Base-by-base conservation (phyloP, 2,329 filamentous ascomycete species). In the Aspergillus ruber region DNA sequence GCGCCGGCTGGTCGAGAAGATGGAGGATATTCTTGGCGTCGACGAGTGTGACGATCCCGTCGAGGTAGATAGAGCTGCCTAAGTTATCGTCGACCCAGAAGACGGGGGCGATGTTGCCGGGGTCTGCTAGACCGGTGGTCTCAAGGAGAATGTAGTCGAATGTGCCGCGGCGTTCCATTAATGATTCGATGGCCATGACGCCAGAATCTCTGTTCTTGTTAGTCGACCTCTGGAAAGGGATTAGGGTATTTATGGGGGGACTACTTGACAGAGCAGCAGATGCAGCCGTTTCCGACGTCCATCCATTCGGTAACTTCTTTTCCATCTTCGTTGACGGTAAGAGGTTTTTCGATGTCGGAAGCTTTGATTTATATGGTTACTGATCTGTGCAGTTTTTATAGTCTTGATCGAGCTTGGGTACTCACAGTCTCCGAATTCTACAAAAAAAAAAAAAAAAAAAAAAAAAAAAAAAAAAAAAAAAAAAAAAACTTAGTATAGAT, bases 81-180 rank as follows among this genome's bases (percentile, higher is more conserved):
- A 98, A 79, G 0, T 90, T 93, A 56, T 97, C 91, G 59, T 98
- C 93, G 21, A 98, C 85, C 93, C 93, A 98, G 72, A 98, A 98
- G 12, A 97, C 73, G 0, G 93, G 93, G 0, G 93, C 93, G 44
- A 98, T 83, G 60, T 97, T 97, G 1, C 93, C 93, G 0, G 93
- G 93, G 62, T 98, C 91, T 4, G 93, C 93, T 5, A 98, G 78
- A 0, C 93, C 93, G 0, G 93, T 97, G 0, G 93, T 98, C 68
- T 98, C 93, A 1, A 98, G 82, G 2, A 98, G 79, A 55, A 98
- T 97, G 71, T 97, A 98, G 72, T 98, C 93, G 63, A 98, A 98
- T 4, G 85, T 84, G 43, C 91, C 91, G 55, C 88, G 88, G 61
- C 90, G 89, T 54, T 90, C 88, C 88, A 98, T 97, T 2, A 98